Evolutionary conservation across 2,329 filamentous ascomycete species (phyloP), one percentile per base, ranked within the genome.

Genomic region (Calonectria pteridis): DNA sequence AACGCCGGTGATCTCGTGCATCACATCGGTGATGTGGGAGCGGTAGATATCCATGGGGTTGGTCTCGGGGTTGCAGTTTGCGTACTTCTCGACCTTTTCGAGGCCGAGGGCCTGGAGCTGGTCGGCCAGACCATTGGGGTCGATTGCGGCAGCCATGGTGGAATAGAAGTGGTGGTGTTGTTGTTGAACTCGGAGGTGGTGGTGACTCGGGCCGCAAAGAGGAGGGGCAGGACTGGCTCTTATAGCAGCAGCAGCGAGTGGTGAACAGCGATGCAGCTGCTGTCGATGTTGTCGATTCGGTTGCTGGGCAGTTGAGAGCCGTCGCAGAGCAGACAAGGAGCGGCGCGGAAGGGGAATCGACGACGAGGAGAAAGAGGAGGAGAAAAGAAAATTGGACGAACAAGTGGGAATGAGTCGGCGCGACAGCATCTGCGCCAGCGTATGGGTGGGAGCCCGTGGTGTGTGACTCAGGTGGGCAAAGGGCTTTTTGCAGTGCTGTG

Each of bases 21-120:
- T 86, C 63, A 94, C 87, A 51, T 93, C 88, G 75, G 94, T 92
- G 76, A 97, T 90, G 83, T 96, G 93, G 46, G 92, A 91, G 73
- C 95, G 91, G 88, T 95, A 97, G 74, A 96, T 89, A 81, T 97
- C 95, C 80, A 94, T 88, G 5, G 94, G 93, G 86, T 97, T 97
- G 78, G 90, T 86, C 35, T 93, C 89, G 69, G 94, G 94, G 81
- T 93, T 87, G 79, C 89, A 91, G 81, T 88, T 88, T 49, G 91
- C 88, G 81, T 87, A 92, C 28, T 63, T 67, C 37, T 79, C 73
- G 62, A 80, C 62, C 58, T 73, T 75, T 43, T 78, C 70, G 66
- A 77, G 69, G 20, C 76, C 75, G 37, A 77, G 75, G 67, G 77
- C 43, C 77, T 80, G 50, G 71, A 81, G 79, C 79, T 81, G 79